Evolutionary conservation across 176 grass and related monocot genomes (phyloP).

Genomic region (Aegilops tauschii): DNA sequence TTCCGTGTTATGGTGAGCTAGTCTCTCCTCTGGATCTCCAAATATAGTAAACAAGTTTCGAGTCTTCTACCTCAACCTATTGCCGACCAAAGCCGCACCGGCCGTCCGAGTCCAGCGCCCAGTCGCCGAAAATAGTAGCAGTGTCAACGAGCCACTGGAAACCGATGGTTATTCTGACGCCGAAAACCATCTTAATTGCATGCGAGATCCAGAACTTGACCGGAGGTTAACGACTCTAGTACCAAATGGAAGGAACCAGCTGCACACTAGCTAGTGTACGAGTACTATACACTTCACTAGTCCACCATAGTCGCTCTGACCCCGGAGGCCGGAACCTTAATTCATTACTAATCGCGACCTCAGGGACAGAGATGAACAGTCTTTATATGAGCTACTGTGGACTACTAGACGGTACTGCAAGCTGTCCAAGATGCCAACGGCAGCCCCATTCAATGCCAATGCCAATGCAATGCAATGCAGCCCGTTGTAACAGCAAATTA

Average conservation of each 20-base stretch:
- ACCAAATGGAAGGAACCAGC: neutral
- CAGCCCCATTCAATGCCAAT: constrained; percentile 1
- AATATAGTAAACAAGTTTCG: neutral
- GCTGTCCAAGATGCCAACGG: constrained; percentile 10
- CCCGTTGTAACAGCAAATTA: constrained; percentile 16
- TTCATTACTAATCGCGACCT: neutral
- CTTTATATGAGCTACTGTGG: neutral
- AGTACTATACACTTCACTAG: neutral
- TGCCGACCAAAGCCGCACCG: neutral
- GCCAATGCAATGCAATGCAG: neutral
- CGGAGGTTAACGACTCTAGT: neutral
- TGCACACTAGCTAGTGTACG: too few relatives aligned
- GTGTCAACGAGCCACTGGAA: neutral
- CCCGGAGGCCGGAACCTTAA: neutral
- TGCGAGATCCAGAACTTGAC: neutral
- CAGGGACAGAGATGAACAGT: neutral
- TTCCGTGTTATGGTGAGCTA: neutral
- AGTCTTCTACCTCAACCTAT: neutral
- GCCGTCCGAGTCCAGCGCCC: too few relatives aligned
- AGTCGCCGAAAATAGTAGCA: neutral
- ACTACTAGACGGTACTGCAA: neutral
- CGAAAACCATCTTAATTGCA: neutral
- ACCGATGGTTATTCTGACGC: neutral
- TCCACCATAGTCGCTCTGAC: neutral
- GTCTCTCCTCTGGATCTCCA: too few relatives aligned